Base-by-base conservation (phyloP, 129 eudicot species). In the Flaveria bidentis region DNA sequence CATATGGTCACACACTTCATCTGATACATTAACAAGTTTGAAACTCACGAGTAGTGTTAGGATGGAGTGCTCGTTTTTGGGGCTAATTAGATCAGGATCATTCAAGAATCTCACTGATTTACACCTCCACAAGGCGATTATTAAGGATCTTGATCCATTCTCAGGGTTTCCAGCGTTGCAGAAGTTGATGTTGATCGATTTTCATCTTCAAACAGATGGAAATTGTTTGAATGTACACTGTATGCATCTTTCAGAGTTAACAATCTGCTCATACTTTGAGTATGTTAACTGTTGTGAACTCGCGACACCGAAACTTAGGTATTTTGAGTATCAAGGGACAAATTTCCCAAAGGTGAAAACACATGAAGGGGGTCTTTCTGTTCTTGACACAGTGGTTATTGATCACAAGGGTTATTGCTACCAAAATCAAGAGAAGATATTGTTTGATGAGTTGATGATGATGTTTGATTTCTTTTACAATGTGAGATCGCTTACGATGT, bases 301-400 rank as follows among this genome's bases (percentile, higher is more conserved):
- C 71, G 18, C 17, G 2, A 47, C 74, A 18, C 77, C 77, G 6
- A 78, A 62, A 15, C 82, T 69, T 16, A 49, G 45, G 69, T 56
- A 18, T 23, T 71, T 78, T 13, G 36, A 70, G 25, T 39, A 15
- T 71, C 26, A 13, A 15, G 58, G 64, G 58, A 6, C 0, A 30
- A 33, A 6, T 16, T 64, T 75, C 30, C 79, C 72, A 4, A 0
- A 1, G 9, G 11, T 75, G 20, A 4, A 1, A 28, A 49, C 30
- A 8, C 50, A n/a, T 28, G 5, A 52, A 0, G 57, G 18, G 10
- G 63, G 33, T 77, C 75, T 77, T 53, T 30, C 60, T 25, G 33
- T 53, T 78, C 69, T 77, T 44, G 75, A 77, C 2, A 44, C 58
- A 2, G 58, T 57, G 17, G 75, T 45, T 7, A 23, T 69, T 9